Evolutionary conservation across 208 protist genomes (phyloP).

Genomic region (Trichomonas tenax): DNA sequence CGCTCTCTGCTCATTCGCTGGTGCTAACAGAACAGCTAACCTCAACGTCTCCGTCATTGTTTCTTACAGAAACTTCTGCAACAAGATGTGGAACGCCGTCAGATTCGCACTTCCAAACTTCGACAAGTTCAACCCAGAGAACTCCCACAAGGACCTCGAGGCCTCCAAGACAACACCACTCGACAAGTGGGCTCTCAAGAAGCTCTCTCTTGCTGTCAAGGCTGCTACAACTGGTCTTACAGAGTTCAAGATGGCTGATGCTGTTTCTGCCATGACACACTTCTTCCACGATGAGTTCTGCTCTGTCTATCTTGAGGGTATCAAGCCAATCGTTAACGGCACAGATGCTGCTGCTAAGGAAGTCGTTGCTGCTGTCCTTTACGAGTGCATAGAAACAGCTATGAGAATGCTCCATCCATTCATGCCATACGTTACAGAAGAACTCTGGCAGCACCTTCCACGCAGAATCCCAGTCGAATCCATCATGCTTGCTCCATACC

Average conservation of each 20-base stretch:
- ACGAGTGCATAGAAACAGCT: slow-evolving; percentile 20
- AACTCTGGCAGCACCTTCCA: slow-evolving; percentile 85
- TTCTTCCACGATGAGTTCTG: slow-evolving; percentile 95
- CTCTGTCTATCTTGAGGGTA: slow-evolving; percentile 67
- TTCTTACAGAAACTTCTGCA: slow-evolving; percentile 91
- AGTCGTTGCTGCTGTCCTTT: not conserved
- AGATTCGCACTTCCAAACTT: slow-evolving; percentile 26
- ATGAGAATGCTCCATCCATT: slow-evolving; percentile 92
- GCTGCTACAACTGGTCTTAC: slow-evolving; percentile 46
- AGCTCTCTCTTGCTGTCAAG: slow-evolving; percentile 59
- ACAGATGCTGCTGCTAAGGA: slow-evolving; percentile 9
- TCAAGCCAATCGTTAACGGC: slow-evolving; percentile 25
- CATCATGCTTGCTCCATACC: slow-evolving; percentile 35
- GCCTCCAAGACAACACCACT: not conserved
- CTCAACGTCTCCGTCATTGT: slow-evolving; percentile 88
- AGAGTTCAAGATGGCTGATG: slow-evolving; percentile 58
- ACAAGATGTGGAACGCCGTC: slow-evolving; percentile 80
- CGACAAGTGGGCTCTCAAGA: slow-evolving; percentile 79
- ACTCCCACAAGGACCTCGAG: not conserved
- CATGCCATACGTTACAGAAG: slow-evolving; percentile 98
- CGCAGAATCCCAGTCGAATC: slow-evolving; percentile 15
- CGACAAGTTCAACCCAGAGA: not conserved
- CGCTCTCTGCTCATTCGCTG: slow-evolving; percentile 79
- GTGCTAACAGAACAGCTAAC: slow-evolving; percentile 61
- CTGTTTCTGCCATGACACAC: slow-evolving; percentile 68